Percentiles rank a stretch among this genome's conserved stretches.
phyloP scores from a whole-genome alignment of 2,329 filamentous ascomycete genomes.

The Ilyonectria mors-panacis region DNA sequence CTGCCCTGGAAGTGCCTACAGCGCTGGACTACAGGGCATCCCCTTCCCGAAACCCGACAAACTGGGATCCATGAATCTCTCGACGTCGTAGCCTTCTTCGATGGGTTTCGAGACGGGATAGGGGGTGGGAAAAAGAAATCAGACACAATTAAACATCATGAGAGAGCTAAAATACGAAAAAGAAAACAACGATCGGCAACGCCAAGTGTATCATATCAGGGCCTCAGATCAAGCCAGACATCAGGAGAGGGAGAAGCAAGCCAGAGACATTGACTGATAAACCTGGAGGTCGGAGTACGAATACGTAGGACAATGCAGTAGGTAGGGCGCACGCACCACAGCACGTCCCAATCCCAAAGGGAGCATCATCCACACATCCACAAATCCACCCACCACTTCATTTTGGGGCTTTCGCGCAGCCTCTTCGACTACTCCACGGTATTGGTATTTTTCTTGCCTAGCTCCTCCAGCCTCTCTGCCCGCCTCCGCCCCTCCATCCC shows the following conservation, averaged over 20 bases:
- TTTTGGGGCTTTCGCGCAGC: neutral
- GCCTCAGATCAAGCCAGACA: constrained; percentile 1
- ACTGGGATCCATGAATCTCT: neutral
- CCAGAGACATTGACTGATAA: constrained; percentile 2
- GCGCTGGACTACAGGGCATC: neutral
- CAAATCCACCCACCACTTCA: constrained; percentile 3
- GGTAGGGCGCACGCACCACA: constrained; percentile 5
- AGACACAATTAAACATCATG: neutral
- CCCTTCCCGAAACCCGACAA: neutral
- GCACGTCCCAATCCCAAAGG: constrained; percentile 1
- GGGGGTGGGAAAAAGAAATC: neutral
- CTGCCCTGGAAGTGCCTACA: neutral
- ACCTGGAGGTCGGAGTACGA: constrained; percentile 21
- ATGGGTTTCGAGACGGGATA: no score
- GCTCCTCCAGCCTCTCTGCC: neutral
- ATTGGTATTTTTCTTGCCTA: constrained; percentile 3
- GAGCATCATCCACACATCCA: neutral
- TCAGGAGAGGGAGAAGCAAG: constrained; percentile 12
- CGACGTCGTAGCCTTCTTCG: neutral
- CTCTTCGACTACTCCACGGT: neutral
- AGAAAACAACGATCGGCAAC: neutral
- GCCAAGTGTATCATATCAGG: constrained; percentile 6
- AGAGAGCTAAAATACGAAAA: neutral
- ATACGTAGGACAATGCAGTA: constrained; percentile 17
- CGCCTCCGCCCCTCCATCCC: neutral